Percentiles rank a stretch among this genome's conserved stretches.
Evolutionary conservation across 768 basidiomycete genomes (phyloP).

Genomic region (Xerocomellus dryophilus): DNA sequence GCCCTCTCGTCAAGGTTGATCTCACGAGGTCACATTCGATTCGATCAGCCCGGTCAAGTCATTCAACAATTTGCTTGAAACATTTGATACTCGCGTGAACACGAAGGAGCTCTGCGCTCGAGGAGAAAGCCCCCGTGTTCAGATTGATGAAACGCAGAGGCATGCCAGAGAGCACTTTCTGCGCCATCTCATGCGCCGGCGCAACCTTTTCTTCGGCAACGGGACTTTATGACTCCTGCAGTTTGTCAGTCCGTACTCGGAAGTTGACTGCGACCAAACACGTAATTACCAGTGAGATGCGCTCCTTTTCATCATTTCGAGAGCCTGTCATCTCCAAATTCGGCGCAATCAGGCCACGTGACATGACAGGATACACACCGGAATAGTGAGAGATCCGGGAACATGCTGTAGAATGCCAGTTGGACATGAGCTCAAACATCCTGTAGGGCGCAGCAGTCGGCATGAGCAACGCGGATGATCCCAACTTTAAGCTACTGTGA

Average conservation of each 20-base stretch:
- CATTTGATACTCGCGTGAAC: constrained; percentile 11
- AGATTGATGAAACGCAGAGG: constrained; percentile 25
- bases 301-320: not conserved
- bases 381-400: constrained; percentile 7
- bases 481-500: not conserved
- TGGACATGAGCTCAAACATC: not conserved
- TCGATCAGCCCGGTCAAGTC: too few species aligned
- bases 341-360: not conserved
- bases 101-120: constrained; percentile 15
- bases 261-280: not conserved
- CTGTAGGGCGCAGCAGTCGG: not conserved
- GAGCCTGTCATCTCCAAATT: not conserved
- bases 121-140: constrained; percentile 19
- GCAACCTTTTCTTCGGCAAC: constrained; percentile 3
- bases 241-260: not conserved
- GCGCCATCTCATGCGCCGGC: constrained; percentile 16
- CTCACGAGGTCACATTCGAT: not conserved
- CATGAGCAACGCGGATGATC: not conserved
- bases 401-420: not conserved
- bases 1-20: not conserved
- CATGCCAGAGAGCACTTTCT: constrained; percentile 20
- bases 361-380: constrained; percentile 11
- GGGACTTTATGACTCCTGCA: not conserved
- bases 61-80: not conserved
- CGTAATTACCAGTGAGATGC: not conserved